Conservation (phyloP, 2,329 filamentous ascomycete genomes). For the Chaetothyriales sp. region DNA sequence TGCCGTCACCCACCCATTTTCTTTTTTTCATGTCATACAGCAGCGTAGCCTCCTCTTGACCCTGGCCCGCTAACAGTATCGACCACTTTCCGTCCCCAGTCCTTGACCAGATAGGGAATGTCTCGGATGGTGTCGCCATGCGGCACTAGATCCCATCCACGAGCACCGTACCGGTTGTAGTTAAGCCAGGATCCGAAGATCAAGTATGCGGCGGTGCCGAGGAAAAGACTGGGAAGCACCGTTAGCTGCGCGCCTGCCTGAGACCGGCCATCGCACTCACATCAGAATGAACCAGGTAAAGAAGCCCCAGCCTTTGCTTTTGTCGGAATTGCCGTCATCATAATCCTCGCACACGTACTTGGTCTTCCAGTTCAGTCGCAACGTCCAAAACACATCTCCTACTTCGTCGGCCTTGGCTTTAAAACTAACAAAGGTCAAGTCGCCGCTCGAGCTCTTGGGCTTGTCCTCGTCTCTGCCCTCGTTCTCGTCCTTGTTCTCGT, state of each 20-base stretch:
- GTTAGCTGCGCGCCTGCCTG: neutral
- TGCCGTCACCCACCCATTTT: neutral
- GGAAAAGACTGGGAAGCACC: conserved; percentile 53
- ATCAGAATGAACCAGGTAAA: conserved; percentile 95
- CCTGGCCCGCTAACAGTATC: conserved; percentile 75
- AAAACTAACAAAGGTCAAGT: conserved; percentile 67
- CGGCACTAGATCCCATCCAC: conserved; percentile 88
- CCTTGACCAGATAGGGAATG: conserved; percentile 79
- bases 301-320: conserved; percentile 64
- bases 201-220: conserved; percentile 73
- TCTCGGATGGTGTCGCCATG: conserved; percentile 88
- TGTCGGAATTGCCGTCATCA: conserved; percentile 31
- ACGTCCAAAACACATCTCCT: conserved; percentile 38
- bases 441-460: conserved; percentile 29
- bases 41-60: conserved; percentile 82
- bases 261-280: conserved; percentile 42
- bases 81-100: conserved; percentile 66
- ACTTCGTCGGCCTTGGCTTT: conserved; percentile 40
- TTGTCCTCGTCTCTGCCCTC: conserved; percentile 21
- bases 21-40: conserved; percentile 46
- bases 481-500: conserved; percentile 19
- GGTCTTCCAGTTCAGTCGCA: conserved; percentile 73
- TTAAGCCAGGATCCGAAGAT: conserved; percentile 99
- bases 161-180: conserved; percentile 89
- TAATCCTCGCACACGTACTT: conserved; percentile 67